Evolutionary conservation across 2,329 filamentous ascomycete genomes (phyloP), one percentile per base, ranked within the genome.

Genomic region (Colletotrichum sp.): DNA sequence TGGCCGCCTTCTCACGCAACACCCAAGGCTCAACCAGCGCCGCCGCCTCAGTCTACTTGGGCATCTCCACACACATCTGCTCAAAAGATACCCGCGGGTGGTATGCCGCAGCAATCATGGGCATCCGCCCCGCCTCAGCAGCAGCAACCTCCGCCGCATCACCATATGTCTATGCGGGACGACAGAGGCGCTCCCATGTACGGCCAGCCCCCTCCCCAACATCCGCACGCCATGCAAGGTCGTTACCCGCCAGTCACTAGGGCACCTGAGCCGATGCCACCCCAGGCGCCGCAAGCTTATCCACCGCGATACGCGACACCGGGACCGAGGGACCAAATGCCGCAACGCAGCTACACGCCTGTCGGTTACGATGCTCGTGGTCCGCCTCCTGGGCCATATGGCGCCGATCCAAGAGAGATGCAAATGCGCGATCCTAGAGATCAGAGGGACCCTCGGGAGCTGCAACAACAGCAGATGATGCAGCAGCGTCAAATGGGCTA

Each of bases 271-370:
- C 81, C 84, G 13, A 84, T 85, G 26, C 84, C 86, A 5, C 84
- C 85, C 5, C 87, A 87, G 76, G 80, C 82, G 9, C 82, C 81
- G n/a, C 79, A 80, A 6, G 79, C 83, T 4, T 90, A 89, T 77
- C 77, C 77, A 30, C 78, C 84, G 24, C 85, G 87, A 8, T 89
- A 89, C 77, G 82, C 85, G 16, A 86, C 87, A 5, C 85, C 88
- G 3, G 85, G 81, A 3, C 86, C 87, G 7, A 83, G 81, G 59
- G 88, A 89, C 75, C 85, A 88, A 12, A 83, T 85, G 21, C 85
- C 85, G 2, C 82, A 82, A 2, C 85, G 88, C 24, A 89, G 87
- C 79, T 89, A 87, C 78, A 89, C 88, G 2, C 87, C 88, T 5
- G 85, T 84, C 13, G 78, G 79, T 3, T 89, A 89, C 70, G 88